These are phyloP conservation scores for Phoma sp. DNA, from an alignment of 2,329 filamentous ascomycete species.

Conservation along the genomic window DNA sequence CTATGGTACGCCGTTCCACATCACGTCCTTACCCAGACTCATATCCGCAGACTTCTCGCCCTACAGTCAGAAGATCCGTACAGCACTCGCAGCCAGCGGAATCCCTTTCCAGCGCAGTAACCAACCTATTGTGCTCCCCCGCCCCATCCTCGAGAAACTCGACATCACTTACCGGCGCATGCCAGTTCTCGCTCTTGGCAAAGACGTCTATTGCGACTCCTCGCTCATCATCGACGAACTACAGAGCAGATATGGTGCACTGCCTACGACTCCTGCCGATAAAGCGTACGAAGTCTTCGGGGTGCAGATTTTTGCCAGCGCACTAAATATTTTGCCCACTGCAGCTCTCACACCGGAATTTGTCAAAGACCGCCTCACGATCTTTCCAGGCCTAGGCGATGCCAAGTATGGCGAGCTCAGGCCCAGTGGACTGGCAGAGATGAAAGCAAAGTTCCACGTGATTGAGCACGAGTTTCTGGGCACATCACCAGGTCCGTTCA, in stretches of 20 bases:
- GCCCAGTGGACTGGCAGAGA: conserved; percentile 12
- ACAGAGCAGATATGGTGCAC: conserved; percentile 55
- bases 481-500: background rate
- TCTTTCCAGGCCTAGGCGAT: conserved; percentile 1
- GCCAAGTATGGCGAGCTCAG: conserved; percentile 3
- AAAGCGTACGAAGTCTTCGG: conserved; percentile 24
- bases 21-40: background rate
- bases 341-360: conserved; percentile 7
- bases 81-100: conserved; percentile 2
- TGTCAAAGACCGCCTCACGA: conserved; percentile 7
- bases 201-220: conserved; percentile 74
- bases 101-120: conserved; percentile 15
- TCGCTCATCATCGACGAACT: conserved; percentile 72
- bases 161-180: conserved; percentile 74
- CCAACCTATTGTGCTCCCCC: conserved; percentile 71
- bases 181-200: conserved; percentile 70
- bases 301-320: background rate
- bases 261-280: conserved; percentile 50
- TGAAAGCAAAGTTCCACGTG: conserved; percentile 6
- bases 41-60: conserved; percentile 8
- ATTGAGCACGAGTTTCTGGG: conserved; percentile 11
- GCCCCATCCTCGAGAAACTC: conserved; percentile 68
- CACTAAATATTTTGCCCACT: conserved; percentile 12
- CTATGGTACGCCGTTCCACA: background rate
- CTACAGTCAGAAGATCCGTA: conserved; percentile 7